phyloP scores from a whole-genome alignment of 345 rosid species.

The Brassica nigra region DNA sequence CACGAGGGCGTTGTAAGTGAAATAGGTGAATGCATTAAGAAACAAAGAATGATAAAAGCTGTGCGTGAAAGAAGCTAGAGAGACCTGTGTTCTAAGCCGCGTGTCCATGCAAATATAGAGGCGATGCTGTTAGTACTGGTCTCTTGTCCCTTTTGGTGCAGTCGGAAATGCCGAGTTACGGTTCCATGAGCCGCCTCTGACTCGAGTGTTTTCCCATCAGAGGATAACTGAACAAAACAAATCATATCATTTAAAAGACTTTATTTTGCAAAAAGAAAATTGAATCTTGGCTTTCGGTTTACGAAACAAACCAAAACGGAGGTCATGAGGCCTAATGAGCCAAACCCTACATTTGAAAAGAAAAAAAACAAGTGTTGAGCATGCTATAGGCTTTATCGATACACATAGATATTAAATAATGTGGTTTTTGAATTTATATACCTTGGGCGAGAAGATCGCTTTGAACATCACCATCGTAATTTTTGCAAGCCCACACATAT shows the following conservation, averaged over 20 bases:
- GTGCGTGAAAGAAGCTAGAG: slow-evolving; percentile 1
- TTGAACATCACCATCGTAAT: slow-evolving; percentile 97
- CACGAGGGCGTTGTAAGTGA: background rate
- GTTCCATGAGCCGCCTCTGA: slow-evolving; percentile 99
- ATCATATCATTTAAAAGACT: slow-evolving; percentile 11
- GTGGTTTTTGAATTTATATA: slow-evolving; percentile 14
- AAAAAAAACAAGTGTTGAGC: slow-evolving; percentile 18
- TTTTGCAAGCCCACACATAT: slow-evolving; percentile 99
- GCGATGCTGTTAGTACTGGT: slow-evolving; percentile 98
- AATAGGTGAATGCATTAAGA: background rate
- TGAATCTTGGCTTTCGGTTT: background rate
- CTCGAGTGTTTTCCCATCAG: slow-evolving; percentile 93
- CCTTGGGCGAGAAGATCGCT: slow-evolving; percentile 99
- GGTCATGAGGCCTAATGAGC: slow-evolving; percentile 95
- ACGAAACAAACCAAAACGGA: slow-evolving; percentile 77
- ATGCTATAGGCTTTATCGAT: background rate
- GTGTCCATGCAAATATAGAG: slow-evolving; percentile 96
- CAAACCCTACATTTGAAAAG: slow-evolving; percentile 69
- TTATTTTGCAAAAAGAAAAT: background rate
- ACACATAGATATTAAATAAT: background rate
- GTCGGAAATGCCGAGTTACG: slow-evolving; percentile 90
- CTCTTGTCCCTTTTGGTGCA: slow-evolving; percentile 92
- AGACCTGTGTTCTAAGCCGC: slow-evolving; percentile 92
- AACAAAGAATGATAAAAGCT: background rate
- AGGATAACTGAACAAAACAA: slow-evolving; percentile 62